Base-by-base conservation (phyloP, 1,284 basidiomycete genomes). In the Naganishia liquefaciens region DNA sequence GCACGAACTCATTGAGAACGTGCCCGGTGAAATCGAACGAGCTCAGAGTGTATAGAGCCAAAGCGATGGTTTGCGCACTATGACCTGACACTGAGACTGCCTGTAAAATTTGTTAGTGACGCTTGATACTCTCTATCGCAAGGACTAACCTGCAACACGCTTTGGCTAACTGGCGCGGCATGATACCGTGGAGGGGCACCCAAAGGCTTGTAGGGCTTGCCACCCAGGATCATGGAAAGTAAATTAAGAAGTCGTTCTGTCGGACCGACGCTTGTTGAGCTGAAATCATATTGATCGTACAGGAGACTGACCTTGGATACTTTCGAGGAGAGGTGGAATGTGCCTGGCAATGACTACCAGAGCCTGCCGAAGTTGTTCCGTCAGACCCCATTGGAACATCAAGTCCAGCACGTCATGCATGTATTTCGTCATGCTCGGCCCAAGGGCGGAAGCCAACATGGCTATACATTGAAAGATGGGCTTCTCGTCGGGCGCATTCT, bases 401-500 rank as follows among this genome's bases (percentile, higher is more conserved):
- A 97, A 83, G 75, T 98, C 93, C 39, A 99, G 85, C 70, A 98
- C 88, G 74, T 99, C 96, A 77, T 98, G 96, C 71, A 99, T 84
- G 65, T 96, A 84, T 74, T 94, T 92, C 0, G 96, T 98, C 58
- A 99, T 82, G 75, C 94, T 95, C 1, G 94, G 93, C 0, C 96
- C 96, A 43, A 99, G 93, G 5, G 96, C 93, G 0, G 88, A 87
- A 1, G 94, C 93, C 57, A 99, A 83, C 91, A 98, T 94, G 40
- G 93, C 93, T 54, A 99, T 86, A 77, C 96, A 99, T 81, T 98
- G 91, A 75, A 99, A 99, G 70, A 99, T 94, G 0, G 95, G 91
- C 68, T 92, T 92, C 79, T 98, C 95, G 17, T 90, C 88, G 5
- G 91, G 90, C 2, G 91, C 90, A 73, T 92, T 93, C 83, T 95